Conservation (phyloP, 2,329 filamentous ascomycete genomes). For the Colletotrichum sp. region DNA sequence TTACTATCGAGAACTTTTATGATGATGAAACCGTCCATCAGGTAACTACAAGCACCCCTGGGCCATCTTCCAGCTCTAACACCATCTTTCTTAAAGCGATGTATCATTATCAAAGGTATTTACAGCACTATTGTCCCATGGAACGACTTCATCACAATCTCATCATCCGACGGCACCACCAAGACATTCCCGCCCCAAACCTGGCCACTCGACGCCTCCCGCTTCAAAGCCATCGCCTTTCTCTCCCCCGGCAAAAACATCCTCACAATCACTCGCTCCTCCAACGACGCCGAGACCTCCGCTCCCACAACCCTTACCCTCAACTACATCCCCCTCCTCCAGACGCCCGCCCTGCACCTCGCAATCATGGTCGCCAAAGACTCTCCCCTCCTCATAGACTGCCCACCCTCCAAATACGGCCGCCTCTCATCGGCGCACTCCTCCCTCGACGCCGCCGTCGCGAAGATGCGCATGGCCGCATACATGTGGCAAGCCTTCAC, state of each 20-base stretch:
- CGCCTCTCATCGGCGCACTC: conserved; percentile 54
- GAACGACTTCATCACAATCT: neutral
- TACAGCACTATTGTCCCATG: neutral
- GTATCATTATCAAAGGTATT: conserved; percentile 10
- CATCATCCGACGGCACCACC: neutral
- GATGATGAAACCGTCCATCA: conserved; percentile 5
- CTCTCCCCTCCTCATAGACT: conserved; percentile 72
- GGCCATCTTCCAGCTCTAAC: neutral
- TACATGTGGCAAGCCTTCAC: conserved; percentile 81
- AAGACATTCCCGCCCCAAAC: conserved; percentile 7
- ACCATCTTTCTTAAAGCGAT: neutral
- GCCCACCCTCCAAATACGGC: conserved; percentile 63
- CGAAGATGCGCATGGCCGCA: conserved; percentile 75
- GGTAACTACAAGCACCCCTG: neutral
- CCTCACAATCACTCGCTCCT: neutral
- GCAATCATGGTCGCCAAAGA: conserved; percentile 74
- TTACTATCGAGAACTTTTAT: neutral
- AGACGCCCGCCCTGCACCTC: conserved; percentile 70
- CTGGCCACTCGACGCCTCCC: neutral
- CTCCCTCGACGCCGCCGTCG: conserved; percentile 66
- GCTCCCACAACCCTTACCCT: conserved; percentile 17
- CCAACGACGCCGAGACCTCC: neutral
- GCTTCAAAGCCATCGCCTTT: conserved; percentile 4
- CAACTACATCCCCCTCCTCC: conserved; percentile 59
- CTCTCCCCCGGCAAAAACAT: conserved; percentile 8